Evolutionary conservation across 495 filamentous ascomycete species (phyloP).

Genomic region (Lasiosphaeris hirsuta): DNA sequence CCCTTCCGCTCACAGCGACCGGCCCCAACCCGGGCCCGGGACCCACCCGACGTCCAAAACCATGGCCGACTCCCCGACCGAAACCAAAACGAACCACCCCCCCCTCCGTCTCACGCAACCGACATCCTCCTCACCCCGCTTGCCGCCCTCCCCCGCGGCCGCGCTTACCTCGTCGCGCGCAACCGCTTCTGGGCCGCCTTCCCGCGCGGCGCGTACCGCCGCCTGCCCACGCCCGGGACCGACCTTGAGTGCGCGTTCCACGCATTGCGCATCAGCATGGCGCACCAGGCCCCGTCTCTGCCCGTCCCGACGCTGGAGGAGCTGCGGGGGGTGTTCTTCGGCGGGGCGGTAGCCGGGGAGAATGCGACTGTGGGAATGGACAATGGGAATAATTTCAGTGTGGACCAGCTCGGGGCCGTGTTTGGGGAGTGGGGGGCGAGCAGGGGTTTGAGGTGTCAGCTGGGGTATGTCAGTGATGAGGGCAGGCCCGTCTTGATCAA

Average conservation of each 20-base stretch:
- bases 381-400: slow-evolving; percentile 10
- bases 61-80: background rate
- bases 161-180: slow-evolving; percentile 19
- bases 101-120: slow-evolving; percentile 3
- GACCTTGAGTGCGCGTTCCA: slow-evolving; percentile 22
- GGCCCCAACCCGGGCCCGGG: no score
- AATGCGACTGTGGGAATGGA: background rate
- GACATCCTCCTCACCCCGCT: slow-evolving; percentile 19
- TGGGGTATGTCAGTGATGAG: slow-evolving; percentile 18
- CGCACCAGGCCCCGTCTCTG: slow-evolving; percentile 1
- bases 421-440: slow-evolving; percentile 5
- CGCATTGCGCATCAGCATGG: slow-evolving; percentile 13
- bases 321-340: background rate
- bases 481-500: slow-evolving; percentile 22
- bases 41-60: no score
- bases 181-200: slow-evolving; percentile 22
- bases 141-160: slow-evolving; percentile 6
- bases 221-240: slow-evolving; percentile 15
- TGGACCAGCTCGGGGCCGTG: slow-evolving; percentile 17
- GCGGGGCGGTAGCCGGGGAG: background rate
- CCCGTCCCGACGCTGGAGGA: slow-evolving; percentile 7
- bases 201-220: slow-evolving; percentile 10
- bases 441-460: slow-evolving; percentile 13
- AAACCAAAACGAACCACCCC: background rate
- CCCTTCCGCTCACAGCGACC: no score